phyloP scores from a whole-genome alignment of 2,329 filamentous ascomycete species.

The Aspergillus pseudonomiae region DNA sequence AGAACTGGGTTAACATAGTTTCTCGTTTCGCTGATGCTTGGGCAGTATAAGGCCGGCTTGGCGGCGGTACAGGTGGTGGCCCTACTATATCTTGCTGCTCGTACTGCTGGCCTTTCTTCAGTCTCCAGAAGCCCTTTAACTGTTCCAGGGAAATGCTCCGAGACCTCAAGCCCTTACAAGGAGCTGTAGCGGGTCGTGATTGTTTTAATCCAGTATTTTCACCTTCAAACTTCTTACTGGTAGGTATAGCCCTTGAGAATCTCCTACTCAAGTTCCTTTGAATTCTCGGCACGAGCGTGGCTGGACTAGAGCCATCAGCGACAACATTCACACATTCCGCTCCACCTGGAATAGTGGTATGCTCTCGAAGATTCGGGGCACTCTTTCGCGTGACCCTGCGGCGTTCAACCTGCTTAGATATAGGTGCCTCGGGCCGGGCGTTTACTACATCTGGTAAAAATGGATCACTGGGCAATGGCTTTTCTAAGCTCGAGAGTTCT shows the following conservation, averaged over 20 bases:
- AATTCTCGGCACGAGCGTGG: constrained; percentile 18
- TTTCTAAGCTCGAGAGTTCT: constrained; percentile 22
- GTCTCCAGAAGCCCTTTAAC: constrained; percentile 25
- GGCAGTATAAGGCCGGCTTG: constrained; percentile 11
- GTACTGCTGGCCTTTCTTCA: constrained; percentile 21
- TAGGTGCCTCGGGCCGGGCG: constrained; percentile 4
- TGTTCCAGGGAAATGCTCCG: constrained; percentile 33
- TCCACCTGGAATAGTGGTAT: constrained; percentile 19
- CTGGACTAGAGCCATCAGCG: constrained; percentile 14
- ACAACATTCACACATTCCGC: constrained; percentile 30
- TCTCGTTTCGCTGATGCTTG: constrained; percentile 22
- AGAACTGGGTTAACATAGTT: constrained; percentile 36
- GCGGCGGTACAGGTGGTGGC: constrained; percentile 13
- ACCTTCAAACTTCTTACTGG: constrained; percentile 21
- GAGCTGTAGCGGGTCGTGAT: constrained; percentile 31
- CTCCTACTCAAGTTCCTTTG: constrained; percentile 27
- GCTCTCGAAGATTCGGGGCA: constrained; percentile 21
- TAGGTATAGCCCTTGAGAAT: constrained; percentile 26
- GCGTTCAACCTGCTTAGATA: constrained; percentile 16
- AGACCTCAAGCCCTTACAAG: constrained; percentile 26
- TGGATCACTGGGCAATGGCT: constrained; percentile 37
- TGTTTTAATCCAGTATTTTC: constrained; percentile 16
- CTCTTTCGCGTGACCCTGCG: constrained; percentile 19
- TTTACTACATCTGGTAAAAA: constrained; percentile 9
- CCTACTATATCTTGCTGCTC: constrained; percentile 10